Base-by-base conservation (phyloP, 2,329 filamentous ascomycete genomes). In the Pochonia chlamydosporia region DNA sequence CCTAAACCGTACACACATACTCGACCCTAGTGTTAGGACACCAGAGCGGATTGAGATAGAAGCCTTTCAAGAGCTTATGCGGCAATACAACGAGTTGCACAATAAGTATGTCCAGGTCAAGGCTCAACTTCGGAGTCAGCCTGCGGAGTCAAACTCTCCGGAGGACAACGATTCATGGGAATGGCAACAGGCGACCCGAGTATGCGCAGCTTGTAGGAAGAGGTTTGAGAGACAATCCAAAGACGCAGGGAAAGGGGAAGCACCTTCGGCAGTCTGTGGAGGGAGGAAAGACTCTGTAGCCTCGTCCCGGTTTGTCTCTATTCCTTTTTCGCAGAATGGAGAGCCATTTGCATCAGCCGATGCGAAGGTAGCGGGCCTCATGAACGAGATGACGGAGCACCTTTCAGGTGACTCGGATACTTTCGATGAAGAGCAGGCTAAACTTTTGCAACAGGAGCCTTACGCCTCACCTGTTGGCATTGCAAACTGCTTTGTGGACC, bases 351-450 rank as follows among this genome's bases (percentile, higher is more conserved):
- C 35, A 23, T 30, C 7, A 42, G 18, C 16, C 21, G 18, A 7
- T 23, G 45, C 30, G 20, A 39, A 46, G n/a, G 3, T 37, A 13
- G 39, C 33, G 4, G 18, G 31, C 7, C 23, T 18, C 18, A 24
- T 36, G 14, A 20, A 21, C 10, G 16, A 20, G 33, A 18, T 36
- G n/a, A 8, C 21, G 45, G 24, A 43, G 39, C 20, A 33, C 10
- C n/a, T n/a, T n/a, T 9, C 25, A n/a, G 28, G 21, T 25, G 31
- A 25, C 13, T 26, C 18, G n/a, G 36, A 28, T 28, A 36, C 44
- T 5, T 47, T 42, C 16, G 33, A 24, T 28, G 45, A 47, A 42
- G 39, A 33, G 6, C 45, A 42, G 26, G 45, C 39, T 23, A 21
- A 20, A 21, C 23, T 47, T 16, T 21, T 42, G 11, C 45, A 30